A percentile compares a stretch with the other conserved stretches of the same genome.
Evolutionary conservation across 768 basidiomycete genomes (phyloP).

Genomic region (Butyriboletus loyo): DNA sequence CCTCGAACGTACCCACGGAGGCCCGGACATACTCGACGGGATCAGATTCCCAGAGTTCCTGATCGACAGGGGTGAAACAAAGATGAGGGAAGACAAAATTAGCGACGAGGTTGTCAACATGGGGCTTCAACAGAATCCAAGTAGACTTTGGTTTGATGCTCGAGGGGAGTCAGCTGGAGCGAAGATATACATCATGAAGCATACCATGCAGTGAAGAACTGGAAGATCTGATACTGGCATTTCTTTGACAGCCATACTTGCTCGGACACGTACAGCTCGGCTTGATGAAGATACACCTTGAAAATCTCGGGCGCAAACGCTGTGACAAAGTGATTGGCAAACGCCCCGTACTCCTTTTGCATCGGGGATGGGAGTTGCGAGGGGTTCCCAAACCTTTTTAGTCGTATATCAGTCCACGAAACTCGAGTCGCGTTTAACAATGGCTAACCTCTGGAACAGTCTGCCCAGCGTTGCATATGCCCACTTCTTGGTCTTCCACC

Average conservation of each 20-base stretch:
- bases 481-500: slow-evolving; percentile 96
- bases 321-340: slow-evolving; percentile 74
- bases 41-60: slow-evolving; percentile 75
- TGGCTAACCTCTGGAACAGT: slow-evolving; percentile 65
- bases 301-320: slow-evolving; percentile 86
- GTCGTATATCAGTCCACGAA: slow-evolving; percentile 4
- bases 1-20: slow-evolving; percentile 55
- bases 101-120: slow-evolving; percentile 73
- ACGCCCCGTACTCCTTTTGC: slow-evolving; percentile 64
- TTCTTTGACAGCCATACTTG: slow-evolving; percentile 81
- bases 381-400: slow-evolving; percentile 74
- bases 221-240: slow-evolving; percentile 78
- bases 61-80: slow-evolving; percentile 66
- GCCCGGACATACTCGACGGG: slow-evolving; percentile 79
- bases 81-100: slow-evolving; percentile 85
- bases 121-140: slow-evolving; percentile 84
- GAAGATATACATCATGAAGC: slow-evolving; percentile 16
- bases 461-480: slow-evolving; percentile 77
- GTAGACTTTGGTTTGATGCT: slow-evolving; percentile 94
- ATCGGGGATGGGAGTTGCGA: slow-evolving; percentile 76
- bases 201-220: slow-evolving; percentile 87
- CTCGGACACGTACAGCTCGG: slow-evolving; percentile 66
- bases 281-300: slow-evolving; percentile 66
- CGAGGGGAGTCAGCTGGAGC: slow-evolving; percentile 13
- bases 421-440: not conserved